Percentiles rank a stretch among this genome's conserved stretches.
Conservation (phyloP, 2,329 filamentous ascomycete species). For the Plectosphaerella sp. region DNA sequence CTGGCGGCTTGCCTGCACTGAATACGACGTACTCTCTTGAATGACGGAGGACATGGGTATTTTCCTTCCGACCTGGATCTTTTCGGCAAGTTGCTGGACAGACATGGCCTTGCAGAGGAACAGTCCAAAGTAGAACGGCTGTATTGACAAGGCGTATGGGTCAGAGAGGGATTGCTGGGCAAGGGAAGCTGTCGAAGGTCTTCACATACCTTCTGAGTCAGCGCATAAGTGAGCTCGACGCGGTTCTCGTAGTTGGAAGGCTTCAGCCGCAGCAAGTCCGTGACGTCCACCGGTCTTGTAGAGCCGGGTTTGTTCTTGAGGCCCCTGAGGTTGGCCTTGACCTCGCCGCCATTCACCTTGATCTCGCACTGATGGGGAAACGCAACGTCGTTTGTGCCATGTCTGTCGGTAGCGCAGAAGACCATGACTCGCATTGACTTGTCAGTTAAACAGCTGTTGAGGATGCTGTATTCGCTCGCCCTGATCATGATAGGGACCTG, state of each 20-base stretch:
- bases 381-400: constrained; percentile 67
- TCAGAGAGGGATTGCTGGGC: not conserved
- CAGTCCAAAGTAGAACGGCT: constrained; percentile 71
- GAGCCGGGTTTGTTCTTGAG: constrained; percentile 95
- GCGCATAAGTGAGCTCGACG: constrained; percentile 83
- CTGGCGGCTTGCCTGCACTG: not conserved
- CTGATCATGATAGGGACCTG: constrained; percentile 41
- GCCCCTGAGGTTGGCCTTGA: constrained; percentile 90
- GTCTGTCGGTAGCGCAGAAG: constrained; percentile 69
- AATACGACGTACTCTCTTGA: constrained; percentile 64
- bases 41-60: constrained; percentile 80
- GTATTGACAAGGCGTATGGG: not conserved
- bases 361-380: constrained; percentile 94
- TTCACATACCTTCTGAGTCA: constrained; percentile 72
- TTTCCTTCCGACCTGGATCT: constrained; percentile 61
- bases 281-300: constrained; percentile 90
- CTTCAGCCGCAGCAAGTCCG: constrained; percentile 65
- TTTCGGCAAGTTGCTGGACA: constrained; percentile 65
- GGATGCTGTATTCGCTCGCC: constrained; percentile 45
- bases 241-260: constrained; percentile 67
- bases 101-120: constrained; percentile 72
- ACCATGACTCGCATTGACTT: constrained; percentile 70
- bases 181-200: not conserved
- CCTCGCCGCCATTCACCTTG: constrained; percentile 80
- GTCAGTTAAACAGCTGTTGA: constrained; percentile 55